phyloP scores from a whole-genome alignment of 1,284 basidiomycete genomes.

The Amylostereum areolatum region DNA sequence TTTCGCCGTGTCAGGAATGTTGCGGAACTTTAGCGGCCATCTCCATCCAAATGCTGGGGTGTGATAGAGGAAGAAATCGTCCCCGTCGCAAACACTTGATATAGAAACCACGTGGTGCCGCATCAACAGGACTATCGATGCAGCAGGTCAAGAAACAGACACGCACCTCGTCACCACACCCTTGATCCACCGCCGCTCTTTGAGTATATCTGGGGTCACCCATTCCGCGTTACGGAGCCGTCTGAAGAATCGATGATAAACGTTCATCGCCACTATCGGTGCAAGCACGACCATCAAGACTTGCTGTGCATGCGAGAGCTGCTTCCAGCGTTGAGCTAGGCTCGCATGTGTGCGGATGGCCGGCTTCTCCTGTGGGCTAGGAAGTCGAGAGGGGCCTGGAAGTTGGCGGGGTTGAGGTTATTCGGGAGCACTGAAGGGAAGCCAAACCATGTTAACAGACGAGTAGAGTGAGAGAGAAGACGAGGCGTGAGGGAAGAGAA shows the following conservation, averaged over 20 bases:
- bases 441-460: no score
- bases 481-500: no score
- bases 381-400: no score
- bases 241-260: constrained; percentile 50
- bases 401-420: no score
- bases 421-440: no score
- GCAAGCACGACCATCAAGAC: no score
- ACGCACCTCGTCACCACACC: constrained; percentile 70
- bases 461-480: no score
- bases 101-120: neutral
- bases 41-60: constrained; percentile 71
- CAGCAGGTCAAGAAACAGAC: neutral
- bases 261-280: neutral
- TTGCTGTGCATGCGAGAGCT: no score
- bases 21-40: constrained; percentile 65
- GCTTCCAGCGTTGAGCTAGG: no score
- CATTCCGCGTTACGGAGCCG: constrained; percentile 58
- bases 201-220: constrained; percentile 54
- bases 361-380: no score
- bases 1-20: constrained; percentile 53
- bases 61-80: constrained; percentile 79
- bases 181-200: constrained; percentile 56
- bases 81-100: constrained; percentile 75
- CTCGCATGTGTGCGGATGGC: no score
- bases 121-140: constrained; percentile 1